A percentile compares a stretch with the other conserved stretches of the same genome.
These are phyloP conservation scores for Obelidium mucronatum DNA, from an alignment of 192 early-diverging fungal genomes.

Conservation along the genomic window DNA sequence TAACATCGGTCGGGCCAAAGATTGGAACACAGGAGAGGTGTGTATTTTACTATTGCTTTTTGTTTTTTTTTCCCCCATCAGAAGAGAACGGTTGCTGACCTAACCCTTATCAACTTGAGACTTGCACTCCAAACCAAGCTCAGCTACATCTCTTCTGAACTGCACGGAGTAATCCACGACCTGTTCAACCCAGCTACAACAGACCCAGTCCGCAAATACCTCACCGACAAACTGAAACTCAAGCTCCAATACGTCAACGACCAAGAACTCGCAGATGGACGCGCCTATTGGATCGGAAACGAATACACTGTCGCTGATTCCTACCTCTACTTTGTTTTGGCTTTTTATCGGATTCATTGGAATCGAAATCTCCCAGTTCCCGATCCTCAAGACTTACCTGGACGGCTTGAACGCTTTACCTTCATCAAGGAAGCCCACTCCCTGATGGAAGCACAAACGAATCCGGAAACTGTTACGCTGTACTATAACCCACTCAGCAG, in stretches of 20 bases:
- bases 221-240: not conserved
- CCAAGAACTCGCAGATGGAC: conserved; percentile 34
- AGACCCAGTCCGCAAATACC: not conserved
- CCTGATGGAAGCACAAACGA: no score
- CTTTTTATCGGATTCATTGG: no score
- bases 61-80: no score
- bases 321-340: conserved; percentile 43
- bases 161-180: not conserved
- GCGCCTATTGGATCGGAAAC: conserved; percentile 39
- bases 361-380: no score
- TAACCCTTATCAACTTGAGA: no score
- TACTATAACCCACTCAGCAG: conserved; percentile 33
- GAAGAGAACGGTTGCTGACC: no score
- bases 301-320: conserved; percentile 43
- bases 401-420: no score
- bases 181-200: no score
- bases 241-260: conserved; percentile 34
- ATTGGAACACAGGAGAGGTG: conserved; percentile 24
- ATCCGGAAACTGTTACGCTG: conserved; percentile 15
- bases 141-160: not conserved
- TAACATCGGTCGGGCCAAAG: not conserved
- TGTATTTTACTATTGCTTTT: no score
- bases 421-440: no score
- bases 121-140: conserved; percentile 4
- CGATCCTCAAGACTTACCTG: no score